phyloP scores from a whole-genome alignment of 2,329 filamentous ascomycete species.

The Zasmidium citrigriseum region DNA sequence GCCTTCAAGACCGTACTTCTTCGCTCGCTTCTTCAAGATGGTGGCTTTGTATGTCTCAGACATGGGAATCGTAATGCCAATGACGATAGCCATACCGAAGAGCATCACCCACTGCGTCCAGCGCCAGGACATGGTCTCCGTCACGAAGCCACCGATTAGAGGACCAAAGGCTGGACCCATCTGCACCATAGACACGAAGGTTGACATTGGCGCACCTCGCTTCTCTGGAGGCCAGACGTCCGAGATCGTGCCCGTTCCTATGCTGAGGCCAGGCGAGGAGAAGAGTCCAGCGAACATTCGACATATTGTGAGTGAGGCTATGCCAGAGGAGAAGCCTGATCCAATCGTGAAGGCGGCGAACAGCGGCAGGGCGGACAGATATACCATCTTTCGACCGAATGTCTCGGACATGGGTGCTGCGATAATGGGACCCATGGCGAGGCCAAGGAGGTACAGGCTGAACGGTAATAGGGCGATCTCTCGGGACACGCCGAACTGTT shows the following conservation, averaged over 20 bases:
- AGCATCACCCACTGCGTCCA: conserved; percentile 39
- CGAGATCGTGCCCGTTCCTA: conserved; percentile 14
- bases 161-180: conserved; percentile 15
- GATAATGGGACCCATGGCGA: conserved; percentile 58
- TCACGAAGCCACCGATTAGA: conserved; percentile 36
- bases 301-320: conserved; percentile 54
- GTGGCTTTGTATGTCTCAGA: conserved; percentile 36
- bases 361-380: conserved; percentile 47
- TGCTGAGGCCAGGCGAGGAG: conserved; percentile 57
- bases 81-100: conserved; percentile 24
- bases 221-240: conserved; percentile 18
- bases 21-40: conserved; percentile 29
- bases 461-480: conserved; percentile 60
- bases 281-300: conserved; percentile 73
- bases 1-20: conserved; percentile 21
- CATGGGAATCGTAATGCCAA: conserved; percentile 33
- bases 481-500: conserved; percentile 55
- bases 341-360: conserved; percentile 59
- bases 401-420: conserved; percentile 62
- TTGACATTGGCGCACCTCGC: conserved; percentile 13
- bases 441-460: conserved; percentile 60
- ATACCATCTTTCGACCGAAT: conserved; percentile 56
- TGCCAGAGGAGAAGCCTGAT: conserved; percentile 52
- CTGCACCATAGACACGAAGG: conserved; percentile 5
- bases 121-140: conserved; percentile 29